Evolutionary conservation across 2,329 filamentous ascomycete species (phyloP).

Genomic region (Ascochyta viciae-villosae): DNA sequence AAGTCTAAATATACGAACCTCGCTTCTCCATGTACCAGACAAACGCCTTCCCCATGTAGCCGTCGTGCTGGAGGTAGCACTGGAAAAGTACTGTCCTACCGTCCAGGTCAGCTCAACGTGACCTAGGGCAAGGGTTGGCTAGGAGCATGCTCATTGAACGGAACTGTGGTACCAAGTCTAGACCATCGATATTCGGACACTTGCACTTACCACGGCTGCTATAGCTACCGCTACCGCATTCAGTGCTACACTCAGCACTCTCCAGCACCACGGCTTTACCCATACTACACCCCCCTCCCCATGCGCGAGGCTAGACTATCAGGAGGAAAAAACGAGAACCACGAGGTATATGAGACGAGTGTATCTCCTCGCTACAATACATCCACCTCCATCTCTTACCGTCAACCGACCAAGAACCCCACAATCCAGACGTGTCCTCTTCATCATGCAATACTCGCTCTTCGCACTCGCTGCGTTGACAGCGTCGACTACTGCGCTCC

Average conservation of each 20-base stretch:
- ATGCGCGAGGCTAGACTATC: background rate
- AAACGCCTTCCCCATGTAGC: background rate
- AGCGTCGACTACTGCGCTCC: background rate
- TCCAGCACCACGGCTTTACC: background rate
- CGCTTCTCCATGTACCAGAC: conserved; percentile 8
- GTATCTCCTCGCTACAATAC: background rate
- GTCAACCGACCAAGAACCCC: background rate
- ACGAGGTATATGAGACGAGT: background rate
- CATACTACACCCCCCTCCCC: conserved; percentile 5
- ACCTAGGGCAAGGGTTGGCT: too few relatives aligned
- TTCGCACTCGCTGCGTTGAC: background rate
- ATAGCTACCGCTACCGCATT: background rate
- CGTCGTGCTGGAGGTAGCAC: background rate
- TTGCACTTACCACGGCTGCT: background rate
- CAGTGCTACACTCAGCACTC: background rate
- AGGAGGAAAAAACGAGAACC: background rate
- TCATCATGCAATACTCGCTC: background rate
- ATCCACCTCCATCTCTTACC: background rate
- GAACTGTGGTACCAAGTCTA: background rate
- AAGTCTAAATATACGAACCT: conserved; percentile 8
- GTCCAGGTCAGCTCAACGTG: background rate
- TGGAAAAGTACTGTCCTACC: background rate
- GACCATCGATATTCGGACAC: background rate
- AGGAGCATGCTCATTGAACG: too few relatives aligned
- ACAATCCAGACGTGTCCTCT: background rate